A percentile compares a stretch with the other conserved stretches of the same genome.
Conservation (phyloP, 2,329 filamentous ascomycete species). For the Fusarium avenaceum region DNA sequence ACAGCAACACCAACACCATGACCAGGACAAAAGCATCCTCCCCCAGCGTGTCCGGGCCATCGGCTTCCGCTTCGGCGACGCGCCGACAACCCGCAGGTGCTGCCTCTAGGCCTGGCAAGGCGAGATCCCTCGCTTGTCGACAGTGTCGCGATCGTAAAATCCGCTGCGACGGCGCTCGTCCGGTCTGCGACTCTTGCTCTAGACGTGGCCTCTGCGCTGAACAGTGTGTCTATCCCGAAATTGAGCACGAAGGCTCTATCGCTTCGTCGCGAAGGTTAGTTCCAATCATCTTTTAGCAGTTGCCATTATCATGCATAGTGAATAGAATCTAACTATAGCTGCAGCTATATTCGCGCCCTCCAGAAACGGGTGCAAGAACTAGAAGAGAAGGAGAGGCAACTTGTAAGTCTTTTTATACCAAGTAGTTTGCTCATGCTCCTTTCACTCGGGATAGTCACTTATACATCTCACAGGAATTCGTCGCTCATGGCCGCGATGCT, state of each 20-base stretch:
- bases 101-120: slow-evolving; percentile 43
- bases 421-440: slow-evolving; percentile 5
- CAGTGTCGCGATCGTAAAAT: slow-evolving; percentile 51
- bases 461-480: slow-evolving; percentile 33
- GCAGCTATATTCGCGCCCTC: slow-evolving; percentile 47
- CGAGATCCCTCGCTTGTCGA: slow-evolving; percentile 47
- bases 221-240: slow-evolving; percentile 49
- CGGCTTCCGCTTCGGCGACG: slow-evolving; percentile 40
- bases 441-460: slow-evolving; percentile 5
- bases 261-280: slow-evolving; percentile 48
- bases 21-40: slow-evolving; percentile 28
- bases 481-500: slow-evolving; percentile 27
- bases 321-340: slow-evolving; percentile 7
- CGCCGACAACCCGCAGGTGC: slow-evolving; percentile 33
- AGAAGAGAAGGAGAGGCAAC: slow-evolving; percentile 45
- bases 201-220: slow-evolving; percentile 44
- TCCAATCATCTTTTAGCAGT: neutral
- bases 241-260: slow-evolving; percentile 50
- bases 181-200: slow-evolving; percentile 47
- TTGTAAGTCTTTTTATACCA: slow-evolving; percentile 38
- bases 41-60: slow-evolving; percentile 27
- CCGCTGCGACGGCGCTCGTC: slow-evolving; percentile 48
- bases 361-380: slow-evolving; percentile 49
- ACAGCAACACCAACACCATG: slow-evolving; percentile 19
- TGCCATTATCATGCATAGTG: neutral